Base-by-base conservation (phyloP, 2,329 filamentous ascomycete species). In the Colletotrichum gigasporum region DNA sequence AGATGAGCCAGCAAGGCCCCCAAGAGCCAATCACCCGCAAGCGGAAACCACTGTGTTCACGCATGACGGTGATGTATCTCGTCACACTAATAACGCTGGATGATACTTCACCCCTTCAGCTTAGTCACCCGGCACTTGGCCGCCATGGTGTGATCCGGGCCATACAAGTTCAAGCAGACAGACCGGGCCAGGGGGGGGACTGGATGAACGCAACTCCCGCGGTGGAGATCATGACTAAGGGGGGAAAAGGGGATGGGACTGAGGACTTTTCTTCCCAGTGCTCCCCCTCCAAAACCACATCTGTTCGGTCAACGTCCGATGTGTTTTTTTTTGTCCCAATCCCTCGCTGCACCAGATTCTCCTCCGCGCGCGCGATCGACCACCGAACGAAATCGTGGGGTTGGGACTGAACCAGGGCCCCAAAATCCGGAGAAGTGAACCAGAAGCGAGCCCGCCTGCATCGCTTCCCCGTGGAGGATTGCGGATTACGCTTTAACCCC, bases 251-350 rank as follows among this genome's bases (percentile, higher is more conserved):
- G n/a, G n/a, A n/a, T n/a, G n/a, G n/a, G n/a, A n/a, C n/a, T n/a
- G n/a, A n/a, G n/a, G 52, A 28, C 16, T 55, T 7, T 30, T 42
- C 39, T 44, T 44, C n/a, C n/a, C n/a, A n/a, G n/a, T n/a, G n/a
- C n/a, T 44, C 52, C 22, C 35, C 26, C 44, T 24, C 8, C 22
- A 32, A 50, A 14, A 18, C 6, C 35, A 18, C 24, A 26, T 37
- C 34, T 35, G 55, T 22, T 64, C 61, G 61, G 61, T 54, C 61
- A 64, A 64, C 61, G 61, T 64, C 61, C 61, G 61, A 61, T 48
- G 35, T 50, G 4, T 41, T 55, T 18, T n/a, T 34, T 57, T 50
- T 35, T 14, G 18, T 26, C 47, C 61, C 56, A 26, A n/a, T n/a
- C 30, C 39, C 47, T 30, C 7, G 20, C 61, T 61, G 45, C 56